Conservation (phyloP, 352 stramenopile species). For the Globisporangium rhizosaccharum region DNA sequence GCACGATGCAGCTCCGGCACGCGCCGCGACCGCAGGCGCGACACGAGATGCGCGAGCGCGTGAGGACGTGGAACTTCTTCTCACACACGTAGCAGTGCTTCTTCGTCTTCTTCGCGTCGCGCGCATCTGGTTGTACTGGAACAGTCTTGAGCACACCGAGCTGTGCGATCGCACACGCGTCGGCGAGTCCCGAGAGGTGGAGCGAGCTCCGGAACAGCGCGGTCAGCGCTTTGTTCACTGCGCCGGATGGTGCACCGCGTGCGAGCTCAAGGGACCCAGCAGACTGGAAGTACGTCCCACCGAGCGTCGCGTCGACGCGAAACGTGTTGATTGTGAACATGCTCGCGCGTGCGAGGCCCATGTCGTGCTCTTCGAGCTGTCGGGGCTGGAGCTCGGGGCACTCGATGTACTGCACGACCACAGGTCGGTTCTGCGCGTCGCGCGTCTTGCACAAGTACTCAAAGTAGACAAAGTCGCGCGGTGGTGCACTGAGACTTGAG, state of each 20-base stretch:
- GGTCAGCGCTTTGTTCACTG: background rate
- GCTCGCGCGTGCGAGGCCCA: slow-evolving; percentile 13
- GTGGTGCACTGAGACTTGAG: slow-evolving; percentile 17
- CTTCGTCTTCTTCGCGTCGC: slow-evolving; percentile 1
- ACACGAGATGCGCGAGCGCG: slow-evolving; percentile 10
- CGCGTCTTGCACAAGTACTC: slow-evolving; percentile 27
- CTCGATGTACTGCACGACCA: slow-evolving; percentile 20
- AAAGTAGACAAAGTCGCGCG: slow-evolving; percentile 39
- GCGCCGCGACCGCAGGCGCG: slow-evolving; percentile 14
- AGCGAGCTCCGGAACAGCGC: slow-evolving; percentile 3
- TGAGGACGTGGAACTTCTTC: slow-evolving; percentile 25
- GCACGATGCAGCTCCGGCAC: slow-evolving; percentile 18
- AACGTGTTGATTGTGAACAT: slow-evolving; percentile 14
- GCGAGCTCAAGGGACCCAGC: slow-evolving; percentile 3
- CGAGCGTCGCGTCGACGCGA: background rate
- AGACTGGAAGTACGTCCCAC: slow-evolving; percentile 5
- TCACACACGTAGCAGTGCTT: slow-evolving; percentile 20
- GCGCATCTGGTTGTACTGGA: background rate
- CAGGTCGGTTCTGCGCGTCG: slow-evolving; percentile 25
- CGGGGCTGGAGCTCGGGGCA: slow-evolving; percentile 14
- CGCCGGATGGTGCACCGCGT: background rate
- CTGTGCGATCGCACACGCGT: slow-evolving; percentile 11
- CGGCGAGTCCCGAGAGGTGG: slow-evolving; percentile 8
- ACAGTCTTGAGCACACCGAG: slow-evolving; percentile 10
- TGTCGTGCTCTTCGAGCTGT: slow-evolving; percentile 31